These are phyloP conservation scores for Metarhizium guizhouense DNA, from an alignment of 2,329 filamentous ascomycete species.

Conservation along the genomic window DNA sequence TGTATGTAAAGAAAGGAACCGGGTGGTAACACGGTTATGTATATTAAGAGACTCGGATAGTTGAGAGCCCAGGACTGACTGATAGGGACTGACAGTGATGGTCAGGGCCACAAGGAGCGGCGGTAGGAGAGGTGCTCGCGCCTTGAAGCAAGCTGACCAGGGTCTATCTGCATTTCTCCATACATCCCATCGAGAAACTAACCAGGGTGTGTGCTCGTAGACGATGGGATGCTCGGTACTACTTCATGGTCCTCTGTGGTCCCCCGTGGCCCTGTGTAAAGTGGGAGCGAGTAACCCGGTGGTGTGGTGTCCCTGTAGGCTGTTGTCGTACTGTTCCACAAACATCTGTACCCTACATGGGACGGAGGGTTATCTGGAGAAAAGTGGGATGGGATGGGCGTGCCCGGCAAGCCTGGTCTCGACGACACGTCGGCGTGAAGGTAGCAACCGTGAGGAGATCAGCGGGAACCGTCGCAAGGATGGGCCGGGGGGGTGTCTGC, in stretches of 20 bases:
- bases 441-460: slow-evolving; percentile 1
- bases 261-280: neutral
- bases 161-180: slow-evolving; percentile 7
- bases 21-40: slow-evolving; percentile 15
- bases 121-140: slow-evolving; percentile 1
- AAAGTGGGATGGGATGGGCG: slow-evolving; percentile 4
- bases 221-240: neutral
- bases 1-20: slow-evolving; percentile 6
- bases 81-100: slow-evolving; percentile 4
- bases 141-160: slow-evolving; percentile 2
- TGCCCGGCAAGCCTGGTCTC: neutral
- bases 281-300: slow-evolving; percentile 5
- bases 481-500: neutral
- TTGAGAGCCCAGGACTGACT: slow-evolving; percentile 1
- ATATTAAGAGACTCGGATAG: slow-evolving; percentile 9
- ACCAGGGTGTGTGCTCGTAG: neutral
- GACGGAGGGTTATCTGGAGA: slow-evolving; percentile 8
- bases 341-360: slow-evolving; percentile 1
- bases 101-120: slow-evolving; percentile 1
- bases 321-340: slow-evolving; percentile 2
- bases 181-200: neutral
- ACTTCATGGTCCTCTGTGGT: neutral
- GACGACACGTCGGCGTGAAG: neutral
- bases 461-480: slow-evolving; percentile 1
- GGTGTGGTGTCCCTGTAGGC: slow-evolving; percentile 10